phyloP scores from a whole-genome alignment of 2,329 filamentous ascomycete genomes.

The Colletotrichum sp. region DNA sequence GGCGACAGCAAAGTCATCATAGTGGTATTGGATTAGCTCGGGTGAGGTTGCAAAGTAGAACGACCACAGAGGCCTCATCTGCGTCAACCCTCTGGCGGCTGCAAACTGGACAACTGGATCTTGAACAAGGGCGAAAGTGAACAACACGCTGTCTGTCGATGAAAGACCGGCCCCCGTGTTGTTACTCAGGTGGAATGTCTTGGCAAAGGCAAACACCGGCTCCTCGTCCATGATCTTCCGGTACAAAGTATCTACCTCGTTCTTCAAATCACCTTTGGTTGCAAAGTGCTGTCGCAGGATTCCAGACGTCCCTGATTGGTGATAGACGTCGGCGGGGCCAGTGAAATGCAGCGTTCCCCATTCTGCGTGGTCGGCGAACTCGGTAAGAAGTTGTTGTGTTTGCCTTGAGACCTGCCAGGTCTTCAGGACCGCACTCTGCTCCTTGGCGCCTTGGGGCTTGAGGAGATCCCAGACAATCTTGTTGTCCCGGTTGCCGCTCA shows the following conservation, averaged over 20 bases:
- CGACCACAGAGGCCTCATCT: constrained; percentile 81
- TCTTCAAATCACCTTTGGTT: constrained; percentile 67
- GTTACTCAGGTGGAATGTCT: constrained; percentile 59
- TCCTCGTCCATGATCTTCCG: constrained; percentile 77
- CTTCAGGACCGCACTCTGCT: constrained; percentile 54
- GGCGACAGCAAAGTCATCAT: constrained; percentile 73
- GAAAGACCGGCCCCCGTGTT: constrained; percentile 12
- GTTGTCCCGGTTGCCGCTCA: constrained; percentile 75
- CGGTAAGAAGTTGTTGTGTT: constrained; percentile 74
- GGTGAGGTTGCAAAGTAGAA: constrained; percentile 71
- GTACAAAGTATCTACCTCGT: constrained; percentile 70
- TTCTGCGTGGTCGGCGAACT: constrained; percentile 76
- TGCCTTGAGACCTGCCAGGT: constrained; percentile 69
- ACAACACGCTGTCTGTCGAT: constrained; percentile 63
- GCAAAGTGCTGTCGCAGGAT: constrained; percentile 73
- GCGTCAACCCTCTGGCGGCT: constrained; percentile 74
- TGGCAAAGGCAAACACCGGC: constrained; percentile 82
- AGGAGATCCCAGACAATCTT: constrained; percentile 73
- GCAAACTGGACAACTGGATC: constrained; percentile 82
- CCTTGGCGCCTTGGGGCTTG: constrained; percentile 42
- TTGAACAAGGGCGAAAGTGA: constrained; percentile 80
- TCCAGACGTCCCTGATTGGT: constrained; percentile 74
- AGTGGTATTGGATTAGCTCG: constrained; percentile 77
- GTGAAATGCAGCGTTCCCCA: constrained; percentile 85
- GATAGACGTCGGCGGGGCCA: constrained; percentile 68